Percentiles rank a stretch among this genome's conserved stretches.
These are phyloP conservation scores for Euphorbia pulcherrima DNA, from an alignment of 345 rosid species.

Conservation along the genomic window DNA sequence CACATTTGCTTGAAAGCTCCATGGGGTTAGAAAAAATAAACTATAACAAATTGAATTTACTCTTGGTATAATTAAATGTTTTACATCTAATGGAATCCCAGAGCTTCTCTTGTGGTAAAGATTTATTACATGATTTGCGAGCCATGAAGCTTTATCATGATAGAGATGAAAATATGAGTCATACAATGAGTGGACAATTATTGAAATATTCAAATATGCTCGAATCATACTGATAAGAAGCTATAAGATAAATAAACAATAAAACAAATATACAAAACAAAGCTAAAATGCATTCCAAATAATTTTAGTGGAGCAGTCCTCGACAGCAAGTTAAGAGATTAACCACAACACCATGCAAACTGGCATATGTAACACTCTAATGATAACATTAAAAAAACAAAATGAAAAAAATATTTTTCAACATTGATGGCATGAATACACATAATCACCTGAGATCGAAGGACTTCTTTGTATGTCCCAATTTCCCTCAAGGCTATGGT, in stretches of 20 bases:
- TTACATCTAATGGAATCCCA: background rate
- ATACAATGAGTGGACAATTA: background rate
- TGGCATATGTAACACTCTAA: background rate
- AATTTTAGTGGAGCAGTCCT: background rate
- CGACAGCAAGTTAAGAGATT: background rate
- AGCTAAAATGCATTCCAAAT: background rate
- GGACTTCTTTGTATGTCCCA: slow-evolving; percentile 96
- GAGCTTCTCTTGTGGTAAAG: background rate
- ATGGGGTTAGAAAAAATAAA: background rate
- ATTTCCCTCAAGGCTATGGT: slow-evolving; percentile 98
- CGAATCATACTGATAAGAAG: background rate
- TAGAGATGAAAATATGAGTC: background rate
- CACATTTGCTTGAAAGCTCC: background rate
- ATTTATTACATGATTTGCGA: background rate
- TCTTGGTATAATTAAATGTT: background rate
- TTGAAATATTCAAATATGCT: background rate
- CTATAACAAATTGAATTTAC: background rate
- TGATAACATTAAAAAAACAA: background rate
- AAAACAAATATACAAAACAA: background rate
- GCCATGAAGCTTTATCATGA: background rate
- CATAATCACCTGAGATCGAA: slow-evolving; percentile 78
- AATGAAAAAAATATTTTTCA: background rate
- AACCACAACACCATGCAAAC: background rate
- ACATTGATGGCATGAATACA: background rate
- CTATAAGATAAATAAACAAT: too few relatives aligned